A percentile compares a stretch with the other conserved stretches of the same genome.
Evolutionary conservation across 2,329 filamentous ascomycete genomes (phyloP).

Genomic region (Verticillium alfalfae): DNA sequence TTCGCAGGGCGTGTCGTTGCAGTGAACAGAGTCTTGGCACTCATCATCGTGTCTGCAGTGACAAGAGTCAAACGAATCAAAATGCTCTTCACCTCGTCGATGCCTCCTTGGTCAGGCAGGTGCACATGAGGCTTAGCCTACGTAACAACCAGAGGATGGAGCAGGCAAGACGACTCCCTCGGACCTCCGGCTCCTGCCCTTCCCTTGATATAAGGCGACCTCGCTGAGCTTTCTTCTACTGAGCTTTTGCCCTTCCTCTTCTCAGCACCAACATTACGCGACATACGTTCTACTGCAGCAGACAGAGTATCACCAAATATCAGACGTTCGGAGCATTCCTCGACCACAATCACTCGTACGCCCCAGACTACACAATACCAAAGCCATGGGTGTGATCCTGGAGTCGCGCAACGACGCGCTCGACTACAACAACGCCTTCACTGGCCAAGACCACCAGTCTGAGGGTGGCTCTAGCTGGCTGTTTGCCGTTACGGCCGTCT

Average conservation of each 20-base stretch:
- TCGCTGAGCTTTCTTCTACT: not conserved
- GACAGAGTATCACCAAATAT: not conserved
- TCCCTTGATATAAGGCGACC: not conserved
- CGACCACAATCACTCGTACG: not conserved
- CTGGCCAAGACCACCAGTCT: slow-evolving; percentile 30
- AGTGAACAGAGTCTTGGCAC: not conserved
- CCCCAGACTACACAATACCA: not conserved
- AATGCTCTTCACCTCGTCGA: not conserved
- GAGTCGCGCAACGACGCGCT: slow-evolving; percentile 38
- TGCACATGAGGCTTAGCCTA: not conserved
- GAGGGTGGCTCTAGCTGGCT: slow-evolving; percentile 49
- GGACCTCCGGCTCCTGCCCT: not conserved
- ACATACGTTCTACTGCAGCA: not conserved
- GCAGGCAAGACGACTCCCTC: not conserved
- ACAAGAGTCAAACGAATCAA: not conserved
- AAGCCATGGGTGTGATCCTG: slow-evolving; percentile 24
- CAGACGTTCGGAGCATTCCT: not conserved
- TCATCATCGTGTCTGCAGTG: not conserved
- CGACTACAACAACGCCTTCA: slow-evolving; percentile 36
- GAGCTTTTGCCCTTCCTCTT: not conserved
- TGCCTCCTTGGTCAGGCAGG: not conserved
- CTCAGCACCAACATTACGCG: not conserved
- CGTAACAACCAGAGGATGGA: not conserved
- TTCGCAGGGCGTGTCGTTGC: not conserved
- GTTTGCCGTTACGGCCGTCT: slow-evolving; percentile 47